Evolutionary conservation across 257 asterid genomes (phyloP).

Genomic region (Asclepias syriaca): DNA sequence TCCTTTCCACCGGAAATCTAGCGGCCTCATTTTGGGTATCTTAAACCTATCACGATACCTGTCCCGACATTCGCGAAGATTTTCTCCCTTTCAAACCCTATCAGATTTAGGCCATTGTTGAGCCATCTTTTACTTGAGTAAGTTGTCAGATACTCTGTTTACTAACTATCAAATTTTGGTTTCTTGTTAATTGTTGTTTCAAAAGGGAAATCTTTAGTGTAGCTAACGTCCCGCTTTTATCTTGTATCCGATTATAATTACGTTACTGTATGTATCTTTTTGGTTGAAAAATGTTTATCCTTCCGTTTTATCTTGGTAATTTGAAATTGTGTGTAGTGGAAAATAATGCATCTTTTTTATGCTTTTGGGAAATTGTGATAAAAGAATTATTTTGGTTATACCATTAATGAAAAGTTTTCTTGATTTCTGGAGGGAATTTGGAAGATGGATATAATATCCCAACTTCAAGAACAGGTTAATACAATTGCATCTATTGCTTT

Average conservation of each 20-base stretch:
- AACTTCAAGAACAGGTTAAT: constrained; percentile 78
- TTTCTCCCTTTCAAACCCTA: background rate
- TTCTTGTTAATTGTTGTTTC: background rate
- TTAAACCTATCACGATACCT: background rate
- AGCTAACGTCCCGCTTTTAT: background rate
- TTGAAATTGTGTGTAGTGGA: background rate
- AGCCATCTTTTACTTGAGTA: background rate
- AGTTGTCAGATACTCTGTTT: background rate
- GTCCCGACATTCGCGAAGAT: background rate
- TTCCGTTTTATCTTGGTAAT: background rate
- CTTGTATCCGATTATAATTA: background rate
- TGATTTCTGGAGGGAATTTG: background rate
- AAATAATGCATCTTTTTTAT: background rate
- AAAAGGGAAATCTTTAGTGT: background rate
- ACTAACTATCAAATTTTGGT: background rate
- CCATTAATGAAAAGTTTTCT: background rate
- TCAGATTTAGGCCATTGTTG: background rate
- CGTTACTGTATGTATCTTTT: background rate
- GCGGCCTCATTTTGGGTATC: background rate
- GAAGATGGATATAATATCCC: constrained; percentile 79
- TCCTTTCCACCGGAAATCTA: background rate
- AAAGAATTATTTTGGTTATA: background rate
- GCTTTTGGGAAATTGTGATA: background rate
- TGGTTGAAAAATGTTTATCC: background rate
- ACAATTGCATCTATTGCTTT: constrained; percentile 65